A percentile compares a stretch with the other conserved stretches of the same genome.
These are phyloP conservation scores for Aspergillus saccharolyticus DNA, from an alignment of 495 filamentous ascomycete species.

Conservation along the genomic window DNA sequence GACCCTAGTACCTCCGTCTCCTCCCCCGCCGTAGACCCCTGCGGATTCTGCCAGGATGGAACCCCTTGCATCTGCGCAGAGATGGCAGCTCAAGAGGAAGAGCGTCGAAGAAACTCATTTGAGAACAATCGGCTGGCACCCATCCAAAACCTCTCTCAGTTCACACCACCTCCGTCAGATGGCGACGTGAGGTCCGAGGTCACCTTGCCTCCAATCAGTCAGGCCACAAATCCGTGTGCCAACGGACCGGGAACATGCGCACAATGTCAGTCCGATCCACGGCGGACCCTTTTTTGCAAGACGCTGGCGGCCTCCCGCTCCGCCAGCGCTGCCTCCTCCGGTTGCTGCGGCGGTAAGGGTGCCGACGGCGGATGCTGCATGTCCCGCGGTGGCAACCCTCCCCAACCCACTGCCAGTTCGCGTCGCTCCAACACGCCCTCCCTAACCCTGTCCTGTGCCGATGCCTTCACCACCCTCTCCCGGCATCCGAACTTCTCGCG, in stretches of 20 bases:
- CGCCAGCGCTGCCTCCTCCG: constrained; percentile 42
- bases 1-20: constrained; percentile 28
- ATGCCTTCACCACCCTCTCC: constrained; percentile 75
- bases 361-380: constrained; percentile 51
- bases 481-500: constrained; percentile 74
- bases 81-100: constrained; percentile 49
- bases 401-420: constrained; percentile 4
- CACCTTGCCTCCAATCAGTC: constrained; percentile 35
- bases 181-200: constrained; percentile 50
- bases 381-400: constrained; percentile 20
- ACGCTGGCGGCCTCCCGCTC: constrained; percentile 64
- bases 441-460: constrained; percentile 60
- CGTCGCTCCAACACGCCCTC: constrained; percentile 23
- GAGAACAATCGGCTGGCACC: constrained; percentile 46
- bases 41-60: constrained; percentile 84
- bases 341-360: constrained; percentile 49
- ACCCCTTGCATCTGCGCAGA: constrained; percentile 83
- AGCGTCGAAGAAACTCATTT: constrained; percentile 30
- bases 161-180: constrained; percentile 67
- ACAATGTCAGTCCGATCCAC: constrained; percentile 72
- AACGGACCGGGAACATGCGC: constrained; percentile 76
- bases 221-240: constrained; percentile 51
- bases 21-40: constrained; percentile 56
- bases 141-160: constrained; percentile 49
- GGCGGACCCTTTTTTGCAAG: constrained; percentile 80